These are phyloP conservation scores for Metschnikowia aberdeeniae DNA, from an alignment of 805 yeast species.

Conservation along the genomic window DNA sequence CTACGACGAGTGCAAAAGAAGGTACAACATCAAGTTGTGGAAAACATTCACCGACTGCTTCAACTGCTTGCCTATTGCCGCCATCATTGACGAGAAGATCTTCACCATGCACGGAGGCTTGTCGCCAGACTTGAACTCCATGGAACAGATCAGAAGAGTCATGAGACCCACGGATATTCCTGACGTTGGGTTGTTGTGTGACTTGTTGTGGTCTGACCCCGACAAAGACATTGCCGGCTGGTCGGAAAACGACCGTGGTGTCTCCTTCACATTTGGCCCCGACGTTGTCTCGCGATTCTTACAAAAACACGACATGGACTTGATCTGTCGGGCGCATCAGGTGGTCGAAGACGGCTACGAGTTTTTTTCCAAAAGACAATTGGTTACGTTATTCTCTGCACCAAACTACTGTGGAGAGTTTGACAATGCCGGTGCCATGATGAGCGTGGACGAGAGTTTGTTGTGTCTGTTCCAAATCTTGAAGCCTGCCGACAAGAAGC, in stretches of 20 bases:
- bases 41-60: slow-evolving; percentile 98
- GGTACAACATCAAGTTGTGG: slow-evolving; percentile 98
- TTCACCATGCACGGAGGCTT: slow-evolving; percentile 99
- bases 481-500: slow-evolving; percentile 97
- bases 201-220: slow-evolving; percentile 96
- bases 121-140: slow-evolving; percentile 93
- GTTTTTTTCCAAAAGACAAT: slow-evolving; percentile 91
- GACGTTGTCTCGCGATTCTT: slow-evolving; percentile 95
- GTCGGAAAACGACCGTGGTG: slow-evolving; percentile 99
- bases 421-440: slow-evolving; percentile 99
- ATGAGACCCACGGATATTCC: slow-evolving; percentile 99
- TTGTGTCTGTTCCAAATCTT: slow-evolving; percentile 94
- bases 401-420: slow-evolving; percentile 99
- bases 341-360: slow-evolving; percentile 99
- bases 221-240: slow-evolving; percentile 98
- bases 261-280: slow-evolving; percentile 99
- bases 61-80: slow-evolving; percentile 97
- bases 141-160: slow-evolving; percentile 98
- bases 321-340: slow-evolving; percentile 97
- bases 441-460: slow-evolving; percentile 95
- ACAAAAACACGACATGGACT: slow-evolving; percentile 96
- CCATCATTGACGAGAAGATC: slow-evolving; percentile 95
- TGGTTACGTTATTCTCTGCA: slow-evolving; percentile 92
- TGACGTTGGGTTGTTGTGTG: slow-evolving; percentile 94
- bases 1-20: slow-evolving; percentile 97